These are phyloP conservation scores for Zymoseptoria tritici DNA, from an alignment of 2,329 filamentous ascomycete genomes.

Conservation along the genomic window DNA sequence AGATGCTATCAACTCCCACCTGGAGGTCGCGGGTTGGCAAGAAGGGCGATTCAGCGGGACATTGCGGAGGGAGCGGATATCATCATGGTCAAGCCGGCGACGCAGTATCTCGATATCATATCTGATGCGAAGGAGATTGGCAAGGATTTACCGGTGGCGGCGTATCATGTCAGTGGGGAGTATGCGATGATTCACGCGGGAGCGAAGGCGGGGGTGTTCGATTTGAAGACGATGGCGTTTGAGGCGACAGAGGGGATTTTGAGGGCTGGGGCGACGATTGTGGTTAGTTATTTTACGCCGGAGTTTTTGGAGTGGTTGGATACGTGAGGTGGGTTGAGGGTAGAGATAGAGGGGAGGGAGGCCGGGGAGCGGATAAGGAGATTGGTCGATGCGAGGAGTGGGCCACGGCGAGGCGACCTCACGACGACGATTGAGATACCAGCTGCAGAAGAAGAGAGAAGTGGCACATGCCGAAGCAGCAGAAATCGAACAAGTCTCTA, in stretches of 20 bases:
- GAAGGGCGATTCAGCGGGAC: slow-evolving; percentile 82
- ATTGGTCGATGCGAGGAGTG: neutral
- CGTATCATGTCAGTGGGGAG: slow-evolving; percentile 95
- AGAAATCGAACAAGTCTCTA: too few species aligned
- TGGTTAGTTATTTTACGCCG: slow-evolving; percentile 91
- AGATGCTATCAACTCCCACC: slow-evolving; percentile 95
- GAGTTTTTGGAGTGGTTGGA: slow-evolving; percentile 60
- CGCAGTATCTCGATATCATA: slow-evolving; percentile 94
- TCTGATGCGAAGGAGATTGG: slow-evolving; percentile 93
- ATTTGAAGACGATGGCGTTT: slow-evolving; percentile 88
- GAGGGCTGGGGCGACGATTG: slow-evolving; percentile 83
- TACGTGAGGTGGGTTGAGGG: slow-evolving; percentile 14
- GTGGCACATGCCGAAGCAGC: too few species aligned
- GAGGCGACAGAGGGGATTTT: slow-evolving; percentile 92
- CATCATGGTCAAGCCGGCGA: slow-evolving; percentile 98
- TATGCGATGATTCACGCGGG: slow-evolving; percentile 96
- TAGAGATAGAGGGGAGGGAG: too few species aligned
- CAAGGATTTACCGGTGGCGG: slow-evolving; percentile 82
- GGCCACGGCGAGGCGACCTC: neutral
- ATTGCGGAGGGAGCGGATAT: slow-evolving; percentile 92
- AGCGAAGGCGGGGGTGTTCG: slow-evolving; percentile 93
- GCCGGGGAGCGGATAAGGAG: too few species aligned
- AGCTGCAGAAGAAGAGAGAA: too few species aligned
- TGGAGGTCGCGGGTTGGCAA: slow-evolving; percentile 81
- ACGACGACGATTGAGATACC: too few species aligned